These are phyloP conservation scores for Alternaria angustiovoidea DNA, from an alignment of 2,329 filamentous ascomycete species.

Conservation along the genomic window DNA sequence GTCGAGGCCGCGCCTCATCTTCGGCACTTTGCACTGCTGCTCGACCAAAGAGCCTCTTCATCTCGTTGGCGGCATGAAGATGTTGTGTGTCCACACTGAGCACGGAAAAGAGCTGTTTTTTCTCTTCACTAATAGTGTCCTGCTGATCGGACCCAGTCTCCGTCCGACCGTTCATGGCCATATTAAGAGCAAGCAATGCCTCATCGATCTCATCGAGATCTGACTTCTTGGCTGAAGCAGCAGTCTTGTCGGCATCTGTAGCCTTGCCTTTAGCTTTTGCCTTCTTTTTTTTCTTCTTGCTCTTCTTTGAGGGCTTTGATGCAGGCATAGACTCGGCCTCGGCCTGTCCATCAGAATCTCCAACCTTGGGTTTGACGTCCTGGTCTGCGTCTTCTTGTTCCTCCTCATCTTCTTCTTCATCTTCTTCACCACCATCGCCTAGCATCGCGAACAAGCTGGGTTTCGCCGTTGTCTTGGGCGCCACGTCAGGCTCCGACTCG, in stretches of 20 bases:
- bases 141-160: conserved; percentile 28
- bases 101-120: conserved; percentile 61
- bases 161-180: conserved; percentile 38
- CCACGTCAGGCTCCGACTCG: conserved; percentile 51
- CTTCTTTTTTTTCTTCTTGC: conserved; percentile 71
- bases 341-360: conserved; percentile 35
- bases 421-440: conserved; percentile 50
- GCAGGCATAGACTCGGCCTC: conserved; percentile 33
- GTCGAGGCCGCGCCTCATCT: conserved; percentile 59
- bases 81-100: conserved; percentile 73
- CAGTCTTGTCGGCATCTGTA: conserved; percentile 26
- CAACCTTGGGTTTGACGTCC: conserved; percentile 38
- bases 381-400: conserved; percentile 41
- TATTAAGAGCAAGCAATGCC: conserved; percentile 65
- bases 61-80: conserved; percentile 88
- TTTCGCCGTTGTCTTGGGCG: conserved; percentile 40
- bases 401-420: conserved; percentile 49
- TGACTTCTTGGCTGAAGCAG: conserved; percentile 33
- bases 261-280: conserved; percentile 61
- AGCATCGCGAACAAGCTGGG: conserved; percentile 59
- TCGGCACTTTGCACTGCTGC: conserved; percentile 66
- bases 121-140: conserved; percentile 46
- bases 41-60: conserved; percentile 77
- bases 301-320: conserved; percentile 50
- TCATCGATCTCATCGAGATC: conserved; percentile 71